Evolutionary conservation across 768 basidiomycete species (phyloP).

Genomic region (Boletellus emodensis): DNA sequence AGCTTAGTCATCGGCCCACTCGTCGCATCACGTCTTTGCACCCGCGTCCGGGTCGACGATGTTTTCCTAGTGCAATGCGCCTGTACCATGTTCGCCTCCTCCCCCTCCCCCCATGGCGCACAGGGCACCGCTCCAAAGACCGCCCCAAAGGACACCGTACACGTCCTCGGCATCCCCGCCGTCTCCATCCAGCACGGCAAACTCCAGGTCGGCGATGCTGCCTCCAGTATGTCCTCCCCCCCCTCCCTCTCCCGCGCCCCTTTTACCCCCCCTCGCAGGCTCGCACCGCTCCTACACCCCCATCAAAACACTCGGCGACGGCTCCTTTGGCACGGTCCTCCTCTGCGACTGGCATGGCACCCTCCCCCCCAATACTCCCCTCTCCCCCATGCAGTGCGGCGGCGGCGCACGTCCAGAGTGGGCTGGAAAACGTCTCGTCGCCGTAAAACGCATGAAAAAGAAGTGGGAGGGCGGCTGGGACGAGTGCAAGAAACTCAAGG

Average conservation of each 20-base stretch:
- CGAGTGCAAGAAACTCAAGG: slow-evolving; percentile 92
- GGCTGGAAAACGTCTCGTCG: slow-evolving; percentile 90
- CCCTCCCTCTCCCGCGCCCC: background rate
- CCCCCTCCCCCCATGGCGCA: slow-evolving; percentile 29
- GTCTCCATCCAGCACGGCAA: slow-evolving; percentile 66
- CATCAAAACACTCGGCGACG: slow-evolving; percentile 95
- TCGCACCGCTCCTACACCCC: slow-evolving; percentile 89
- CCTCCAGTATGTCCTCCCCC: slow-evolving; percentile 53
- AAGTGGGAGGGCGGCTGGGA: slow-evolving; percentile 98
- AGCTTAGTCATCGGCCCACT: slow-evolving; percentile 27
- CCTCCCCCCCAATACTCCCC: slow-evolving; percentile 83
- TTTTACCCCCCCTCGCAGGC: slow-evolving; percentile 40
- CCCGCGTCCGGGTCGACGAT: slow-evolving; percentile 1
- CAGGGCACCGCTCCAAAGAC: slow-evolving; percentile 26
- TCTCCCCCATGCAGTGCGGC: slow-evolving; percentile 95
- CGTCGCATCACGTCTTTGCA: background rate
- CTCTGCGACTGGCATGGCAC: slow-evolving; percentile 99
- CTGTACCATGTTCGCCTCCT: slow-evolving; percentile 31
- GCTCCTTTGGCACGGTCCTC: slow-evolving; percentile 98
- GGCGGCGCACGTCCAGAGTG: slow-evolving; percentile 91
- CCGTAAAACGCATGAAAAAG: slow-evolving; percentile 98
- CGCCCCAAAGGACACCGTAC: slow-evolving; percentile 53
- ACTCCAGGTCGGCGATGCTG: slow-evolving; percentile 69
- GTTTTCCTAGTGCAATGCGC: slow-evolving; percentile 32
- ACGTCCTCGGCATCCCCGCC: slow-evolving; percentile 71